A percentile compares a stretch with the other conserved stretches of the same genome.
Conservation (phyloP, 1,139 yeast species). For the Nakaseomyces kungkrabaensis region DNA sequence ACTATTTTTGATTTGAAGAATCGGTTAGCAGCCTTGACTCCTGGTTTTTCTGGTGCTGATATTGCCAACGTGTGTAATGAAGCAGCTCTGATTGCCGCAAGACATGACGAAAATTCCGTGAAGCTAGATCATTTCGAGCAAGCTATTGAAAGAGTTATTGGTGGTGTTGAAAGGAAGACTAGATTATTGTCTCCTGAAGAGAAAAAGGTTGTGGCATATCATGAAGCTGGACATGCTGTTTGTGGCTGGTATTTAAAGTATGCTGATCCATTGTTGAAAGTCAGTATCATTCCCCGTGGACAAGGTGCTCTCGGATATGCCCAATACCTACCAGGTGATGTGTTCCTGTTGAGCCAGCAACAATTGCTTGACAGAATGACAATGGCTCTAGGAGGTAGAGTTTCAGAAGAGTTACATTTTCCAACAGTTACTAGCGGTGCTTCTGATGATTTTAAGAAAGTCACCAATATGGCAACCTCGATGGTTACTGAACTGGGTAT, state of each 20-base stretch:
- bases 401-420: slow-evolving; percentile 87
- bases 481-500: slow-evolving; percentile 92
- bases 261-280: slow-evolving; percentile 91
- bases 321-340: slow-evolving; percentile 91
- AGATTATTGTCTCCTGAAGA: slow-evolving; percentile 76
- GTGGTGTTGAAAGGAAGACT: slow-evolving; percentile 88
- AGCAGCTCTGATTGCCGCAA: slow-evolving; percentile 93
- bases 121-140: slow-evolving; percentile 76
- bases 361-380: slow-evolving; percentile 86
- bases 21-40: slow-evolving; percentile 86
- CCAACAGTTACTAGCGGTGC: slow-evolving; percentile 91
- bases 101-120: slow-evolving; percentile 62
- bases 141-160: slow-evolving; percentile 95
- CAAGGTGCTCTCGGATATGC: slow-evolving; percentile 98
- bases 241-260: slow-evolving; percentile 90
- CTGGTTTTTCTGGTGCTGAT: slow-evolving; percentile 97
- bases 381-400: slow-evolving; percentile 96
- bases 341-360: slow-evolving; percentile 65
- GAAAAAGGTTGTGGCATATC: slow-evolving; percentile 85
- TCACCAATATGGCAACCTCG: slow-evolving; percentile 85
- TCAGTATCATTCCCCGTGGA: slow-evolving; percentile 93
- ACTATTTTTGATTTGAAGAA: slow-evolving; percentile 56
- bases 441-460: slow-evolving; percentile 90
- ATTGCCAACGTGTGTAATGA: slow-evolving; percentile 96
- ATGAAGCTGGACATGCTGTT: slow-evolving; percentile 97